Conservation (phyloP, 2,329 filamentous ascomycete genomes). For the Monosporascus ibericus region DNA sequence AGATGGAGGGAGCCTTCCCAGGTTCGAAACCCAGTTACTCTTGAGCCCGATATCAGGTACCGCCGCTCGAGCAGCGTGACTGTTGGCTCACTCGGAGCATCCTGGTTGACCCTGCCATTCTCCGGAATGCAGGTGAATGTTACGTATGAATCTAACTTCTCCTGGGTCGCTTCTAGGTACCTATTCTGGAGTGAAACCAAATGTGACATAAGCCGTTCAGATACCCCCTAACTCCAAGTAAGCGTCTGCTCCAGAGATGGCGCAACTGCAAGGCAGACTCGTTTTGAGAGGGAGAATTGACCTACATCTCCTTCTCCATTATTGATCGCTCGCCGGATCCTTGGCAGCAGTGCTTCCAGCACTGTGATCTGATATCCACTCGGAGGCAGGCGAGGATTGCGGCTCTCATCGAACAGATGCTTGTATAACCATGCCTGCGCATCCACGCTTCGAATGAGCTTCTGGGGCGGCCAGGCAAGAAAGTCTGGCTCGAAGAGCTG, state of each 20-base stretch:
- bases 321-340: slow-evolving; percentile 51
- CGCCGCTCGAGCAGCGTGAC: slow-evolving; percentile 50
- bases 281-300: neutral
- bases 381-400: slow-evolving; percentile 45
- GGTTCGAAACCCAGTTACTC: slow-evolving; percentile 61
- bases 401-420: slow-evolving; percentile 47
- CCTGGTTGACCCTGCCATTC: neutral
- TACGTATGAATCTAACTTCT: slow-evolving; percentile 57
- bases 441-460: slow-evolving; percentile 19
- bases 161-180: slow-evolving; percentile 42
- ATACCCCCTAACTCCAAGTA: slow-evolving; percentile 47
- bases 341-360: slow-evolving; percentile 50
- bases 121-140: slow-evolving; percentile 45
- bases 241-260: slow-evolving; percentile 7
- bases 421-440: slow-evolving; percentile 38
- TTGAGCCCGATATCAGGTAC: slow-evolving; percentile 47
- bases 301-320: slow-evolving; percentile 55
- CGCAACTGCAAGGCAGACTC: too few species aligned
- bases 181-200: slow-evolving; percentile 46
- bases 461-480: slow-evolving; percentile 23
- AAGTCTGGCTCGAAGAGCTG: slow-evolving; percentile 27
- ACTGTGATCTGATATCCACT: slow-evolving; percentile 53
- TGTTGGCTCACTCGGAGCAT: slow-evolving; percentile 24
- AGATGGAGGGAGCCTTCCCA: slow-evolving; percentile 65
- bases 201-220: slow-evolving; percentile 51